phyloP scores from a whole-genome alignment of 768 basidiomycete genomes.

The Hydnum rufescens region DNA sequence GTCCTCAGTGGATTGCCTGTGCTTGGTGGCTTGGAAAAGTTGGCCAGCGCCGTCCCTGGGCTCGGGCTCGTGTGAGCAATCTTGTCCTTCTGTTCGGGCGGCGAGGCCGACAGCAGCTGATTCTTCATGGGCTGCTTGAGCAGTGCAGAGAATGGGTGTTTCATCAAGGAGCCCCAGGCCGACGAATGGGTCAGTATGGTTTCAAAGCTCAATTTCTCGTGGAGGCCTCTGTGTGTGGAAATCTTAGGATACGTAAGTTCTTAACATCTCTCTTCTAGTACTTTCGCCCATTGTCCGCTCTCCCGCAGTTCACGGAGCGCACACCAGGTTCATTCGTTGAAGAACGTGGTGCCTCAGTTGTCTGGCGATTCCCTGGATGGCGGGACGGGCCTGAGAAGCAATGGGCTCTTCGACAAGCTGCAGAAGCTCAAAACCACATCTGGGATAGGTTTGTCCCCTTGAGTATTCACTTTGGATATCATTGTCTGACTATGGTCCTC shows the following conservation, averaged over 20 bases:
- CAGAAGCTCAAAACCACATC: conserved; percentile 83
- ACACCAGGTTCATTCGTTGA: conserved; percentile 75
- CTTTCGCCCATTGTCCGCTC: not conserved
- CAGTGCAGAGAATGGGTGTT: conserved; percentile 79
- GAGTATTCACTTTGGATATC: not conserved
- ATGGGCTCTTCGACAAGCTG: conserved; percentile 75
- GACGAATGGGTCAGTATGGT: conserved; percentile 66
- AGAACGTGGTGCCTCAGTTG: conserved; percentile 59
- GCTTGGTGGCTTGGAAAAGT: conserved; percentile 38
- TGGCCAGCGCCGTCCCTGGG: conserved; percentile 39
- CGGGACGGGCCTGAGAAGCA: conserved; percentile 32
- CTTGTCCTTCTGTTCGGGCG: not conserved
- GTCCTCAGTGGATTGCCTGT: conserved; percentile 55
- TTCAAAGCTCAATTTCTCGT: conserved; percentile 51
- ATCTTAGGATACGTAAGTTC: conserved; percentile 61
- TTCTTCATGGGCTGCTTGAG: conserved; percentile 1
- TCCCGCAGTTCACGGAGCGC: conserved; percentile 61
- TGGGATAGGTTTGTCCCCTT: conserved; percentile 39
- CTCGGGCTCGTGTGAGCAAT: conserved; percentile 54
- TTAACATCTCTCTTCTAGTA: not conserved
- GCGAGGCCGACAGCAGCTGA: not conserved
- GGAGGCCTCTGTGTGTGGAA: conserved; percentile 66
- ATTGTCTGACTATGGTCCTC: not conserved
- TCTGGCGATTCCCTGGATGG: conserved; percentile 56
- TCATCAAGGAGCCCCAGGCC: conserved; percentile 35